Evolutionary conservation across 768 basidiomycete genomes (phyloP), one percentile per base, ranked within the genome.

Genomic region (Hebeloma cylindrosporum): DNA sequence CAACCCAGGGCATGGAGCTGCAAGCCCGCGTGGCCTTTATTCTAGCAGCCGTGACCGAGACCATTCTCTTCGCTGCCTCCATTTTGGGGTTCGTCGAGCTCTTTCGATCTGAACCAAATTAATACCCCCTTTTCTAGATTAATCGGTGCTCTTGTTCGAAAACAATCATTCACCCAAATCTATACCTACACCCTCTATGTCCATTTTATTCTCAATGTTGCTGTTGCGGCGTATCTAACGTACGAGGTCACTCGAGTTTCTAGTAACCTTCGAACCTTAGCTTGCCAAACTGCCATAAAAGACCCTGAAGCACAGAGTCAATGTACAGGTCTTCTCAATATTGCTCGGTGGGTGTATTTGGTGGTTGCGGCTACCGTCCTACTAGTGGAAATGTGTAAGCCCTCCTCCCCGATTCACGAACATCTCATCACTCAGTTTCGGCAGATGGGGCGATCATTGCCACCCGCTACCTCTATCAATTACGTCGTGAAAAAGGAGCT

Each of bases 71-170:
- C 52, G 50, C 72, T 11, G 77, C 71, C 1, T 84, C 82, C 4
- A 62, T 71, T 10, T 52, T 83, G 6, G 84, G 83, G 83, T 84
- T 51, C 45, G 69, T 57, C 17, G 8, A 31, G 16, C 13, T 25
- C 33, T 14, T 9, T 45, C 22, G 25, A 2, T 38, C 33, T 23
- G 20, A 21, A n/a, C 13, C 18, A 29, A 16, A 17, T 30, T 45
- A 16, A 16, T 30, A 13, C 17, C 36, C 49, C 44, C 36, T 27
- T 20, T 27, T 26, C 36, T 28, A 85, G 83, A 14, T 75, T 86
- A 41, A 70, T 82, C 23, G 84, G 84, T n/a, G 74, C 73, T 1
- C 67, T 83, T 42, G 75, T 78, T 29, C 76, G 77, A 56, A 84
- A 84, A 55, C 80, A 80, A 62, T 55, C 68, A 2, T 81, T 86